A percentile compares a stretch with the other conserved stretches of the same genome.
Evolutionary conservation across 768 basidiomycete species (phyloP).

Genomic region (Mycena vulgaris): DNA sequence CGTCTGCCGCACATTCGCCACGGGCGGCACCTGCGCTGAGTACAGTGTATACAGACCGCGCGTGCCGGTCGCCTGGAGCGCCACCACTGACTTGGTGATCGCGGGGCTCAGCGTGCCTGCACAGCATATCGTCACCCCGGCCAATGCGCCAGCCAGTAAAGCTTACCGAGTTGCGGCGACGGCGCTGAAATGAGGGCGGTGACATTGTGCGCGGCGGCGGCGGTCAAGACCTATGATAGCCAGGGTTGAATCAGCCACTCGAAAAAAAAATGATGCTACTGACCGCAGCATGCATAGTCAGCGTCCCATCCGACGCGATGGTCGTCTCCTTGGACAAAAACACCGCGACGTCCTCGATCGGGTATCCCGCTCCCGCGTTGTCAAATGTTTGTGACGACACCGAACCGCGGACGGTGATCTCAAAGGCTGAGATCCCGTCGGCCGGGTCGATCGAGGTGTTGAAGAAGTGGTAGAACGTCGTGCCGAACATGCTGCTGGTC

Average conservation of each 20-base stretch:
- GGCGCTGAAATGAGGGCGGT: slow-evolving; percentile 20
- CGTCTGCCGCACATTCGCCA: slow-evolving; percentile 10
- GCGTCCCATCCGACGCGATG: background rate
- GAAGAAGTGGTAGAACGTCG: slow-evolving; percentile 34
- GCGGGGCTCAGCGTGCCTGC: slow-evolving; percentile 18
- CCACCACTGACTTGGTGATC: background rate
- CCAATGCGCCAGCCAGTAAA: background rate
- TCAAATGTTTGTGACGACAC: background rate
- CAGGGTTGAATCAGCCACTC: too few relatives aligned
- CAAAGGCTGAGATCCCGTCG: slow-evolving; percentile 26
- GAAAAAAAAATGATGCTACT: background rate
- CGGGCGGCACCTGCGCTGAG: background rate
- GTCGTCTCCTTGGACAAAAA: slow-evolving; percentile 6
- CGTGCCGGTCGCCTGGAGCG: background rate
- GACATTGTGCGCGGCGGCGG: slow-evolving; percentile 3
- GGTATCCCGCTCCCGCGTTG: slow-evolving; percentile 5
- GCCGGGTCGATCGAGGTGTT: slow-evolving; percentile 26
- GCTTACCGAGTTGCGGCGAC: slow-evolving; percentile 14
- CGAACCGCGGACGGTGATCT: slow-evolving; percentile 8
- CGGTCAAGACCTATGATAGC: slow-evolving; percentile 1
- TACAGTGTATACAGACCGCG: slow-evolving; percentile 15
- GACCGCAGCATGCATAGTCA: slow-evolving; percentile 8
- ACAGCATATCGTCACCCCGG: too few relatives aligned
- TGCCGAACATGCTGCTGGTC: slow-evolving; percentile 35
- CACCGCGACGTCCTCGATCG: slow-evolving; percentile 5